Conservation (phyloP, 2,329 filamentous ascomycete species). For the Neonectria punicea region DNA sequence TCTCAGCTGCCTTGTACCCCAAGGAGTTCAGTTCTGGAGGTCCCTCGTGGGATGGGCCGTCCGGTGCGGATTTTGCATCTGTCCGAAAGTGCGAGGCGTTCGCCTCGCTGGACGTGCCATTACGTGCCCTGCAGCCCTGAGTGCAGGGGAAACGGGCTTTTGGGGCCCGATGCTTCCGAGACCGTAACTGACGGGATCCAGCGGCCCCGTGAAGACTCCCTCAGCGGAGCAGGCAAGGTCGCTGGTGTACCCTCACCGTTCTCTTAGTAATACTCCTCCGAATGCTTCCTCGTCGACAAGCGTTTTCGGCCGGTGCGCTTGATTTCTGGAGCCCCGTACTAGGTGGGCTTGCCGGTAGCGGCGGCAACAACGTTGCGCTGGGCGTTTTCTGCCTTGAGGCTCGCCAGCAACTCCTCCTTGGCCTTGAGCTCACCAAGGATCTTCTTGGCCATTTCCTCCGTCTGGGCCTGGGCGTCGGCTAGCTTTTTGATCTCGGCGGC, state of each 20-base stretch:
- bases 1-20: neutral
- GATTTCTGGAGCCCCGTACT: slow-evolving; percentile 28
- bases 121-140: too few species aligned
- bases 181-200: neutral
- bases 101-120: neutral
- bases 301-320: slow-evolving; percentile 17
- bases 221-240: neutral
- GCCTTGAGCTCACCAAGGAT: slow-evolving; percentile 70
- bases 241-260: neutral
- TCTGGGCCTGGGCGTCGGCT: slow-evolving; percentile 71
- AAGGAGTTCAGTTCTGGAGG: neutral
- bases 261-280: neutral
- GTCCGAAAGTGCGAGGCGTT: neutral
- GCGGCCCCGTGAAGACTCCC: neutral
- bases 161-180: neutral
- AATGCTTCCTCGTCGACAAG: neutral
- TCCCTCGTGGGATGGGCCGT: too few species aligned
- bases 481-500: slow-evolving; percentile 69
- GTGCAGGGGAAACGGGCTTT: neutral
- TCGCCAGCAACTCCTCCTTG: slow-evolving; percentile 70
- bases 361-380: slow-evolving; percentile 68
- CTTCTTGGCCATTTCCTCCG: slow-evolving; percentile 68
- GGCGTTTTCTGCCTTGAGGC: slow-evolving; percentile 68
- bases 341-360: slow-evolving; percentile 46
- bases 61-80: neutral